phyloP scores from a whole-genome alignment of 2,329 filamentous ascomycete species.

The Aureobasidium sp. region DNA sequence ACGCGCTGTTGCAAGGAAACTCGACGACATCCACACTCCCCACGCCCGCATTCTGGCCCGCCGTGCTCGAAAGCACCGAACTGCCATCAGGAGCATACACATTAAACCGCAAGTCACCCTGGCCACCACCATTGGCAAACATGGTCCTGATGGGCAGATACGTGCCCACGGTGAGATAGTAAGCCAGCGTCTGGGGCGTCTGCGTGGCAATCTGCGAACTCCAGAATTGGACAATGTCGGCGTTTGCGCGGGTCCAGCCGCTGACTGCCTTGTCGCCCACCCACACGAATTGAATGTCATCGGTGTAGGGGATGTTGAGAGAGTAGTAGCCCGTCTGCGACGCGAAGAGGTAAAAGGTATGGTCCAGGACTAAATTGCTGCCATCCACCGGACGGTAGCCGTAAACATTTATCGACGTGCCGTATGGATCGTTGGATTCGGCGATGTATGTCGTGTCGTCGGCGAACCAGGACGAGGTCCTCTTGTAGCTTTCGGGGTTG shows the following conservation, averaged over 20 bases:
- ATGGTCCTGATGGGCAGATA: constrained; percentile 12
- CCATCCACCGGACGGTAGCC: not conserved
- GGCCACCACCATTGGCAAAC: constrained; percentile 15
- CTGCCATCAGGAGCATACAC: constrained; percentile 12
- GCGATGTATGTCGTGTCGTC: constrained; percentile 14
- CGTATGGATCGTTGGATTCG: constrained; percentile 9
- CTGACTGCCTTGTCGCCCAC: constrained; percentile 14
- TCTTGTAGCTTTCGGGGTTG: constrained; percentile 13
- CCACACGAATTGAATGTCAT: constrained; percentile 15
- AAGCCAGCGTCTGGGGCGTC: constrained; percentile 11
- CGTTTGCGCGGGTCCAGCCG: constrained; percentile 15
- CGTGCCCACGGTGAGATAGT: constrained; percentile 11
- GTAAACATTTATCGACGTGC: not conserved
- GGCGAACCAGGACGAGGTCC: not conserved
- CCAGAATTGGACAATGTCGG: constrained; percentile 15
- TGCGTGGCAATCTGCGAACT: constrained; percentile 8
- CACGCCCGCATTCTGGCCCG: not conserved
- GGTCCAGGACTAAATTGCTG: constrained; percentile 12
- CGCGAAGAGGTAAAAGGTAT: constrained; percentile 16
- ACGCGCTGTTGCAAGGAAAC: constrained; percentile 11
- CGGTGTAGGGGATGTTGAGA: constrained; percentile 15
- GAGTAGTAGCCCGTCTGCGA: constrained; percentile 14
- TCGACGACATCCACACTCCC: constrained; percentile 13
- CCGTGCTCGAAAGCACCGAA: constrained; percentile 3
- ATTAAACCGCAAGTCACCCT: constrained; percentile 14